These are phyloP conservation scores for Camellia oleifera DNA, from an alignment of 179 eudicot genomes.

Conservation along the genomic window DNA sequence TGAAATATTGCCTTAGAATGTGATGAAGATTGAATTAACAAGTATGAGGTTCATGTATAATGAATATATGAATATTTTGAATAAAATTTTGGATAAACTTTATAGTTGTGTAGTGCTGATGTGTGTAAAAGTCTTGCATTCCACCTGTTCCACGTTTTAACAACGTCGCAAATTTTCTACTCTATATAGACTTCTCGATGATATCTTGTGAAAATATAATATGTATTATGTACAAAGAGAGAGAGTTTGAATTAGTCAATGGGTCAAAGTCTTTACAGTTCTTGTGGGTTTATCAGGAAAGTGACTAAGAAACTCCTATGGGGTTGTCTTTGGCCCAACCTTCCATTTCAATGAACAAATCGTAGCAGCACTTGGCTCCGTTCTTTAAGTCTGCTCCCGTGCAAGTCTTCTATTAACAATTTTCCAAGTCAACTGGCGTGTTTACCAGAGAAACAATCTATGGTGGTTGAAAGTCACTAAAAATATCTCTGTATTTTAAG, in stretches of 20 bases:
- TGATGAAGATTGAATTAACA: no score
- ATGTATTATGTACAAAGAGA: background rate
- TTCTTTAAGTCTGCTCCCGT: background rate
- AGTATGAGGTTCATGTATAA: no score
- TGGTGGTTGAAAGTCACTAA: background rate
- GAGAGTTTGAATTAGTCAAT: background rate
- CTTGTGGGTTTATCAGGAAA: background rate
- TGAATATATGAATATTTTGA: no score
- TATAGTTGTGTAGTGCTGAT: no score
- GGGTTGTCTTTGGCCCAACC: background rate
- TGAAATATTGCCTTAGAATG: no score
- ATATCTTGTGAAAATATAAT: no score
- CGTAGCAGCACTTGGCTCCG: background rate
- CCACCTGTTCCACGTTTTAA: no score
- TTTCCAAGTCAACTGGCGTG: background rate
- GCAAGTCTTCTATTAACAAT: background rate
- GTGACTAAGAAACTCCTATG: background rate
- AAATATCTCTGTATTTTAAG: background rate
- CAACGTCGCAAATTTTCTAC: no score
- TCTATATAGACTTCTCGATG: no score
- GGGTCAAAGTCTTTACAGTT: background rate
- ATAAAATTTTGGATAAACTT: no score
- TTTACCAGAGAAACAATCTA: background rate
- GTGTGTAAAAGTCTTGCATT: no score
- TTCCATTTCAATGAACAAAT: background rate